Conservation (phyloP, 2,329 filamentous ascomycete genomes). For the Sclerotiophoma versabilis region DNA sequence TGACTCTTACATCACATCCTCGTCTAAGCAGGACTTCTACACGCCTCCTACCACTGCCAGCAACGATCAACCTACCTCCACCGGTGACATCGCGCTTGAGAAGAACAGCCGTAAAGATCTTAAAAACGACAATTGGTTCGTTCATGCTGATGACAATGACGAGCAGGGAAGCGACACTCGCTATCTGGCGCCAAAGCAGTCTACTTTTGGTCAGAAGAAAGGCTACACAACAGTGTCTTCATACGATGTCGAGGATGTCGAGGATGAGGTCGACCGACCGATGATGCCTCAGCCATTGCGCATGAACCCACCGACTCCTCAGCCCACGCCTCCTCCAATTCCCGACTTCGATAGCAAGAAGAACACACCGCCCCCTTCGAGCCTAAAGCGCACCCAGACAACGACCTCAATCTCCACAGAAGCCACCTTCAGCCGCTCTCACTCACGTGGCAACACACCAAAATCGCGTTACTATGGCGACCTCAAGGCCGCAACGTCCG, state of each 20-base stretch:
- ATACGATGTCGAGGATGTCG: constrained; percentile 39
- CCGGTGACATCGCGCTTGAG: constrained; percentile 41
- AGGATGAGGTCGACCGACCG: constrained; percentile 32
- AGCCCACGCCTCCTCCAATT: constrained; percentile 46
- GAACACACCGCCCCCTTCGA: constrained; percentile 24
- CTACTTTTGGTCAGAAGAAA: constrained; percentile 34
- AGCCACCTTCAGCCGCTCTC: constrained; percentile 39
- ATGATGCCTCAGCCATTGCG: constrained; percentile 52
- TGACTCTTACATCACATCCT: constrained; percentile 36
- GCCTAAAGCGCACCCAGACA: constrained; percentile 34
- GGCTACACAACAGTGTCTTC: constrained; percentile 40
- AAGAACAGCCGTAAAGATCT: constrained; percentile 43
- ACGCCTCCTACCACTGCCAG: constrained; percentile 34
- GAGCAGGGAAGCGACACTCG: constrained; percentile 22
- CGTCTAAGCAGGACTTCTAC: constrained; percentile 43
- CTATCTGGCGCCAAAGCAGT: constrained; percentile 26
- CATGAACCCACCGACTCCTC: constrained; percentile 55
- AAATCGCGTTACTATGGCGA: constrained; percentile 58
- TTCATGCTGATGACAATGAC: constrained; percentile 38
- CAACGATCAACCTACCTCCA: constrained; percentile 20
- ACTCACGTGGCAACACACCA: constrained; percentile 42
- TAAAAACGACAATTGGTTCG: constrained; percentile 58
- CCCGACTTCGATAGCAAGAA: constrained; percentile 24
- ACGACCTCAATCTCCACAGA: constrained; percentile 39
- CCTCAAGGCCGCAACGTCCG: constrained; percentile 52